Evolutionary conservation across 2,329 filamentous ascomycete genomes (phyloP).

Genomic region (Trichoderma cornu-damae): DNA sequence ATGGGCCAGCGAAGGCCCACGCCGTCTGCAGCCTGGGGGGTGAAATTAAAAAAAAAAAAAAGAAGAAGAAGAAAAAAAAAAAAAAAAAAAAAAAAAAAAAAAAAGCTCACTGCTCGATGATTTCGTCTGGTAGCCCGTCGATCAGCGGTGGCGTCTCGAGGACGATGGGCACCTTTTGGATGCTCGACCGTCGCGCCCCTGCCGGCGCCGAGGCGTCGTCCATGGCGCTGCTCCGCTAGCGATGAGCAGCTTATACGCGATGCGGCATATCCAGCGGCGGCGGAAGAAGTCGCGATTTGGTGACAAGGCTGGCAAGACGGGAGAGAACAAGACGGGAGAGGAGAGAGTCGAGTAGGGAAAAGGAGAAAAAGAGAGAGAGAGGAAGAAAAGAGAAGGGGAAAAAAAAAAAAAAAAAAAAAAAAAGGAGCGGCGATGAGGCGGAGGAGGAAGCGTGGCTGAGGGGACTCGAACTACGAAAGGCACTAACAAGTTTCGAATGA

Average conservation of each 20-base stretch:
- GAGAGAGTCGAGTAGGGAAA: background rate
- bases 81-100: no score
- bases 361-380: no score
- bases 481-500: background rate
- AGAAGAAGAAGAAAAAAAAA: no score
- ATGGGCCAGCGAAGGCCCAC: background rate
- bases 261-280: slow-evolving; percentile 6
- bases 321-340: background rate
- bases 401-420: background rate
- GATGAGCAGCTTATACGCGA: slow-evolving; percentile 1
- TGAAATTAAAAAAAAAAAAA: no score
- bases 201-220: slow-evolving; percentile 24
- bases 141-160: slow-evolving; percentile 25
- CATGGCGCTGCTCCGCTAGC: slow-evolving; percentile 27
- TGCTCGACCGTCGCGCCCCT: slow-evolving; percentile 32
- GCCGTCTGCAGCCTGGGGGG: background rate
- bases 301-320: background rate
- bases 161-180: slow-evolving; percentile 31
- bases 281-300: background rate
- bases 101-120: slow-evolving; percentile 60
- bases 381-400: background rate
- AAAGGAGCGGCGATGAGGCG: slow-evolving; percentile 6
- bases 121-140: slow-evolving; percentile 59
- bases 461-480: no score
- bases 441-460: slow-evolving; percentile 14